Evolutionary conservation across 139 green algal species (phyloP).

Genomic region (Coccomyxa sp.): DNA sequence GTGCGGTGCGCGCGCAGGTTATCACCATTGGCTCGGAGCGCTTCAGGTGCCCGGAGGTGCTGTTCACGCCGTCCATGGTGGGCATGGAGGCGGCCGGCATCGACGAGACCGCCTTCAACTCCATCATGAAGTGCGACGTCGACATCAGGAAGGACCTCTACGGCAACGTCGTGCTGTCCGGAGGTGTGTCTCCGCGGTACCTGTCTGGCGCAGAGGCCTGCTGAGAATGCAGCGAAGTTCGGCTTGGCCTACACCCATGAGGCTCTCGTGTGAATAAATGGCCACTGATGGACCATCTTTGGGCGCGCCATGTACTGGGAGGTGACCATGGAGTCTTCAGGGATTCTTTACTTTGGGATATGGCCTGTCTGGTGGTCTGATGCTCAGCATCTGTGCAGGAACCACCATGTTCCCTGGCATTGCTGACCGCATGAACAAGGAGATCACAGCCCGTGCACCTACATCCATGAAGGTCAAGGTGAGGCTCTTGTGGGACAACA

Average conservation of each 20-base stretch:
- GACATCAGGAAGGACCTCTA: constrained; percentile 98
- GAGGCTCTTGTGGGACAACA: constrained; percentile 11
- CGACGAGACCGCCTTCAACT: constrained; percentile 97
- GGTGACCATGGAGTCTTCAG: too few species aligned
- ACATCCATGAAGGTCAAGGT: constrained; percentile 94
- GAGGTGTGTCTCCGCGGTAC: constrained; percentile 9
- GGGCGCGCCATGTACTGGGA: too few species aligned
- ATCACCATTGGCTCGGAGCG: constrained; percentile 95
- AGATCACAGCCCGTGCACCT: constrained; percentile 88
- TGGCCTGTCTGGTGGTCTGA: too few species aligned
- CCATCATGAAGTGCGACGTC: constrained; percentile 98
- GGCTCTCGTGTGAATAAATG: too few species aligned
- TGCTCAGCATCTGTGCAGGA: too few species aligned
- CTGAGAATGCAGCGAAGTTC: too few species aligned
- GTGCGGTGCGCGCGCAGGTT: constrained; percentile 56
- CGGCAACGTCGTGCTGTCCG: constrained; percentile 90
- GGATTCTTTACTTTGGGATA: too few species aligned
- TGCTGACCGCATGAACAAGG: constrained; percentile 95
- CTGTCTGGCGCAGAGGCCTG: too few species aligned
- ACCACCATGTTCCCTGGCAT: constrained; percentile 99
- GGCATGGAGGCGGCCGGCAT: constrained; percentile 89
- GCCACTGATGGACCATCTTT: too few species aligned
- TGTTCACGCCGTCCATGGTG: constrained; percentile 91
- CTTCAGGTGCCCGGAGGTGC: constrained; percentile 95
- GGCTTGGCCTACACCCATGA: too few species aligned